Evolutionary conservation across 163 green algal genomes (phyloP), one percentile per base, ranked within the genome.

Genomic region (Scenedesmus sp.): DNA sequence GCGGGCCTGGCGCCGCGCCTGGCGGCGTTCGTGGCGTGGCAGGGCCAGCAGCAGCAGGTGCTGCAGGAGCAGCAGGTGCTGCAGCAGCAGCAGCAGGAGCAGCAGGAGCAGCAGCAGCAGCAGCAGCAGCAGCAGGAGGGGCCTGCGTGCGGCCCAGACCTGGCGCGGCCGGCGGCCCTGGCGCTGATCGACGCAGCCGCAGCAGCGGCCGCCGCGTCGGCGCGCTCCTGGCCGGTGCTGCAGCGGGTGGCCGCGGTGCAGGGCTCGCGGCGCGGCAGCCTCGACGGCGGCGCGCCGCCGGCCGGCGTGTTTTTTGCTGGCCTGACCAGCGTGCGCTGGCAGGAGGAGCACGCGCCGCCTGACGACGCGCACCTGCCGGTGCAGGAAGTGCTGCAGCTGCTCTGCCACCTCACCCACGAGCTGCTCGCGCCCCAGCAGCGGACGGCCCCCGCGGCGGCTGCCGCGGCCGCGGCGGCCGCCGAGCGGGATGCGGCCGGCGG

Each of bases 161-260:
- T n/a, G n/a, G n/a, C n/a, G n/a, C n/a, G 15, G 54, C 54, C 10
- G 10, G 13, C 10, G 14, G 22, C 54, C n/a, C n/a, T n/a, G n/a
- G n/a, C 45, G 45, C 13, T 14, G 45, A 11, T 53, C 45, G 45
- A 11, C 45, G 11, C 45, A 22, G 45, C 13, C 45, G 45, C 13
- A 11, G 45, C 14, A n/a, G 67, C 67, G 26, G 67, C 67, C 34
- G 67, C 51, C 5, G 33, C n/a, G 33, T 64, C 51, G 13, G 33
- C 67, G 22, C 67, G 53, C n/a, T 77, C 51, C 53, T 77, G 67
- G 67, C 53, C 53, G 44, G 67, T 77, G n/a, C 33, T 77, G 13
- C 50, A 77, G 31, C 47, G 47, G 42, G 67, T 77, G 1, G 39
- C 36, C 3, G 51, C 17, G 2, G 44, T 62, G 34, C 67, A 76